These are phyloP conservation scores for Backusella westeae DNA, from an alignment of 192 early-diverging fungal species.

Conservation along the genomic window DNA sequence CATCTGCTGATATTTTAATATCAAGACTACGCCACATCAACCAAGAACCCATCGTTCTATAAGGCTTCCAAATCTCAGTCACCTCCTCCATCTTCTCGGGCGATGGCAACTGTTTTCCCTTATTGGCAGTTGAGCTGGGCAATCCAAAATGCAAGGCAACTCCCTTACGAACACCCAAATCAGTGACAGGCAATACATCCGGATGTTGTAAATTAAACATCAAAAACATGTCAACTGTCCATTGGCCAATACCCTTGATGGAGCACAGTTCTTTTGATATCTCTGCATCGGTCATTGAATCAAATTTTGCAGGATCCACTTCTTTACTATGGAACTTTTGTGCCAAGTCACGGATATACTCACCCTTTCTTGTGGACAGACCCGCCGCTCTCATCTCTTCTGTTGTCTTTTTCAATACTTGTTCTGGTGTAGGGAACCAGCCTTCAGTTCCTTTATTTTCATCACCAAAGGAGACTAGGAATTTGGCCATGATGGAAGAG, in stretches of 20 bases:
- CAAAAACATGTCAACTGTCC: conserved; percentile 68
- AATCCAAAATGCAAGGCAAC: conserved; percentile 63
- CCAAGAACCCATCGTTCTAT: conserved; percentile 59
- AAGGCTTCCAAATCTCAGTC: conserved; percentile 62
- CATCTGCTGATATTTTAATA: background rate
- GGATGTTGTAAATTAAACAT: conserved; percentile 72
- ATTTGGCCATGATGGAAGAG: conserved; percentile 52
- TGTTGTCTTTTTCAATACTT: conserved; percentile 32
- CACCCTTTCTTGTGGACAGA: conserved; percentile 52
- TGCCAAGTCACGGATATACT: conserved; percentile 67
- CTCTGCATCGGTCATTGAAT: conserved; percentile 53
- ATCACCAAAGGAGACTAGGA: conserved; percentile 48
- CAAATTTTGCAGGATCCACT: conserved; percentile 45
- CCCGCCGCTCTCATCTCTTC: conserved; percentile 38
- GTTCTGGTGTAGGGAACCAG: conserved; percentile 54
- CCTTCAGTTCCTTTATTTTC: background rate
- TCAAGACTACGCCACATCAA: conserved; percentile 59
- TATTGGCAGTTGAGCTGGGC: background rate
- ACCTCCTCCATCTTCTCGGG: conserved; percentile 51
- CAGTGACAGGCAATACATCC: conserved; percentile 66
- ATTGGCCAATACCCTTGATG: conserved; percentile 68
- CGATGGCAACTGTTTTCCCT: conserved; percentile 20
- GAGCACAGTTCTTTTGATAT: conserved; percentile 50
- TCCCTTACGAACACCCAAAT: conserved; percentile 62
- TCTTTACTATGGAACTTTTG: conserved; percentile 51